Evolutionary conservation across 1,284 basidiomycete genomes (phyloP), one percentile per base, ranked within the genome.

Genomic region (Sanghuangporus weigelae): DNA sequence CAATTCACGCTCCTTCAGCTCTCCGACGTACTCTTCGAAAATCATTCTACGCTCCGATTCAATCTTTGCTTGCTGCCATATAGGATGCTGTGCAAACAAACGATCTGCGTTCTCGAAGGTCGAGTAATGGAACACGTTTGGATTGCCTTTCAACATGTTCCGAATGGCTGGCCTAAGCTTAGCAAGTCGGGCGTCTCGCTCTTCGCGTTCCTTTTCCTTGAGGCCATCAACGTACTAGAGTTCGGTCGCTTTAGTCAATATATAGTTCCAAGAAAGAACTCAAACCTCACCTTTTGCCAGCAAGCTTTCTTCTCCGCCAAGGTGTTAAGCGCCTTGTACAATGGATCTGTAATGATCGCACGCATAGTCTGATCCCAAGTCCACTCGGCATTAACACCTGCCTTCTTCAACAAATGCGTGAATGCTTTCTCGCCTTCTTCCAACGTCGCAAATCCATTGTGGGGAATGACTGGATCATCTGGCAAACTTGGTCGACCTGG

Each of bases 281-380:
- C 26, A 31, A 31, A 31, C 2, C 81, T 48, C 57, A 93, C 93
- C 84, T 95, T 95, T 74, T 95, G 91, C 84, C 90, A 99, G 55
- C 90, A 89, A 54, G 87, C 81, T 77, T 98, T 98, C 79, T 96
- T 96, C 77, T 99, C 95, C 3, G 94, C 92, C 58, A 98, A 81
- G 53, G 92, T 93, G 73, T 93, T 93, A 66, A 99, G 81, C 57
- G 95, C 91, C 78, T 96, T 97, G 79, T 98, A 99, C 68, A 98
- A 78, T 44, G 97, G 96, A 78, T 99, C 96, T 69, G 95, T 98
- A 76, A 99, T 96, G 75, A 97, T 95, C 69, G 92, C 90, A 71
- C 96, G 86, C 92, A 99, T 97, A 55, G 96, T 95, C 77, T 93
- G 88, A 75, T 99, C 97, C 97, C 97, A 99, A 21, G 94, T 96